These are phyloP conservation scores for Pythium scleroteichum DNA, from an alignment of 352 stramenopile genomes.

Conservation along the genomic window DNA sequence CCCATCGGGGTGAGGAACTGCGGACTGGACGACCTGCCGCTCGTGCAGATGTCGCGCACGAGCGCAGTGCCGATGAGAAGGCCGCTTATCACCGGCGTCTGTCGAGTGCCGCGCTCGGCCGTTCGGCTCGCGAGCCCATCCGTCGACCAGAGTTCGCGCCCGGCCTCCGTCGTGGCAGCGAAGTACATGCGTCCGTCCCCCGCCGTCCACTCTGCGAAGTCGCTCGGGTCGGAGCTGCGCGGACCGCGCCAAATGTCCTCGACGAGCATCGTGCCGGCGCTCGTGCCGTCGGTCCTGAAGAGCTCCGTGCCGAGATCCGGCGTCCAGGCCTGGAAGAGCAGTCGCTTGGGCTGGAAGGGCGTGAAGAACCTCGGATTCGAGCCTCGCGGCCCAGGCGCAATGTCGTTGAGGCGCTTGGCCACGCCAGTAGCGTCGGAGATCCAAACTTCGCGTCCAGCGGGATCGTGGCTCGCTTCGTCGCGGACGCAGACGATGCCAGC, in stretches of 20 bases:
- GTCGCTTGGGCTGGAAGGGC: slow-evolving; percentile 32
- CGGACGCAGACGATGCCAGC: slow-evolving; percentile 77
- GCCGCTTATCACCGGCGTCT: background rate
- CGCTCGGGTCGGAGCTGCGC: slow-evolving; percentile 43
- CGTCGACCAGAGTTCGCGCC: slow-evolving; percentile 73
- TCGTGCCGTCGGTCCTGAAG: slow-evolving; percentile 59
- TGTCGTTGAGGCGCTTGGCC: slow-evolving; percentile 50
- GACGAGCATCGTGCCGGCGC: slow-evolving; percentile 41
- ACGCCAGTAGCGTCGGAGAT: slow-evolving; percentile 39
- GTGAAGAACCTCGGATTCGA: slow-evolving; percentile 51
- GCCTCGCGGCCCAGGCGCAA: slow-evolving; percentile 31
- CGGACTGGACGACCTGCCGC: slow-evolving; percentile 43
- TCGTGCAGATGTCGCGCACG: slow-evolving; percentile 55
- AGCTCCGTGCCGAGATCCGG: slow-evolving; percentile 50
- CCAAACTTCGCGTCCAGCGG: slow-evolving; percentile 63
- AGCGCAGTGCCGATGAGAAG: slow-evolving; percentile 36
- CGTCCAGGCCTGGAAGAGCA: slow-evolving; percentile 59
- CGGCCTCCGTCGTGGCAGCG: slow-evolving; percentile 41
- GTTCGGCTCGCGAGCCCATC: slow-evolving; percentile 42
- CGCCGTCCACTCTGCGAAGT: slow-evolving; percentile 42
- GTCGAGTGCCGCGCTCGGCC: slow-evolving; percentile 17
- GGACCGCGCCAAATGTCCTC: slow-evolving; percentile 56
- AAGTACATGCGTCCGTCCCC: slow-evolving; percentile 54
- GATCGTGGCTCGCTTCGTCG: slow-evolving; percentile 12
- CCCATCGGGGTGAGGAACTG: slow-evolving; percentile 42